These are phyloP conservation scores for Zoysia japonica DNA, from an alignment of 176 grass and related monocot genomes.

Conservation along the genomic window DNA sequence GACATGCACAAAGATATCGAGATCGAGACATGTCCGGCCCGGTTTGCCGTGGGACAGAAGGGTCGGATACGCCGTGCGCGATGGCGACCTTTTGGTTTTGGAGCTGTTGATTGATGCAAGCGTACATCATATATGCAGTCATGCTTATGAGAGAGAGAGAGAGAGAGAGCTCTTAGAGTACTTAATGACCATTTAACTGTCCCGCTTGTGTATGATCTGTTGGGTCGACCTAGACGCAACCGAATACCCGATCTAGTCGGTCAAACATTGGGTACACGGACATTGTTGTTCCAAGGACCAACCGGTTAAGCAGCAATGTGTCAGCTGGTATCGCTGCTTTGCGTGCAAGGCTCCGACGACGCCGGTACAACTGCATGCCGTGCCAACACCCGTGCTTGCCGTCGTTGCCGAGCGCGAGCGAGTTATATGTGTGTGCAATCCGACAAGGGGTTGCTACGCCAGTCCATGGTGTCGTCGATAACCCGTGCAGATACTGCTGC, in stretches of 20 bases:
- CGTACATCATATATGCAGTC: not conserved
- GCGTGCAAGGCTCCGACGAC: not conserved
- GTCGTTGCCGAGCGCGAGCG: too few species aligned
- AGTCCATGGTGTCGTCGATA: not conserved
- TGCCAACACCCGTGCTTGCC: too few species aligned
- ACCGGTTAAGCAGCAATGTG: not conserved
- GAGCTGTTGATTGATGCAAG: not conserved
- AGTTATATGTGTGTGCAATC: too few species aligned
- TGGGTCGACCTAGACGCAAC: too few species aligned
- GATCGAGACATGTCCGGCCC: too few species aligned
- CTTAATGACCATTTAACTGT: too few species aligned
- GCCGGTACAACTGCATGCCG: not conserved
- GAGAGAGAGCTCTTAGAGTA: too few species aligned
- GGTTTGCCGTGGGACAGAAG: conserved; percentile 42
- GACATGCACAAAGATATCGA: too few species aligned
- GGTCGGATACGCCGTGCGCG: conserved; percentile 28
- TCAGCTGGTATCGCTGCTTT: not conserved
- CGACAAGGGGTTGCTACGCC: too few species aligned
- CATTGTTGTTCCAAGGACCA: conserved; percentile 11
- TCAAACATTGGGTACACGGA: not conserved
- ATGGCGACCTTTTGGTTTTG: conserved; percentile 6
- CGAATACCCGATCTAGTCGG: not conserved
- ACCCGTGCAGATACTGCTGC: too few species aligned
- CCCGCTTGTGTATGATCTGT: too few species aligned
- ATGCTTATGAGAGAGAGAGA: too few species aligned